Evolutionary conservation across 2,329 filamentous ascomycete genomes (phyloP), one percentile per base, ranked within the genome.

Genomic region (Gnomoniopsis smithogilvyi): DNA sequence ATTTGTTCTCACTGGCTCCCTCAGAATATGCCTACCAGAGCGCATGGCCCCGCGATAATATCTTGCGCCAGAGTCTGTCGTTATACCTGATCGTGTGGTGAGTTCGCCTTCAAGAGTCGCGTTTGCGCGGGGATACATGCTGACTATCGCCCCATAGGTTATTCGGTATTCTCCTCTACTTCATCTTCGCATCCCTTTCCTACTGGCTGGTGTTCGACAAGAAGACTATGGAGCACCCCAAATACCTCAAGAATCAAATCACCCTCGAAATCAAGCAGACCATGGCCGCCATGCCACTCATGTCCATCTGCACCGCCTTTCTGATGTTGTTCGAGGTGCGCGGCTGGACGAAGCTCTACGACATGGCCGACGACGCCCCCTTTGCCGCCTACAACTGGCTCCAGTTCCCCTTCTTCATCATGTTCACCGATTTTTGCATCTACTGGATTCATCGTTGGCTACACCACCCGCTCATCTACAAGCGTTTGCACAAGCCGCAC

Each of bases 231-330:
- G 80, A 91, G 54, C 94, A 98, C 73, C 94, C 94, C 51, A 95
- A 95, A 71, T 98, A 94, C 74, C 88, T 97, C 70, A 96, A 95
- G 78, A 94, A 96, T 76, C 94, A 97, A 74, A 88, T 97, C 64
- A 79, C 81, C 61, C 83, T 92, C 67, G 94, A 98, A 73, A 96
- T 98, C 68, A 79, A 80, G 64, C 92, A 96, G 76, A 87, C 93
- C 63, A 85, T 88, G 75, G 73, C 75, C 50, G 81, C 92, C 41
- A 87, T 97, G 78, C 93, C 93, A 21, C 72, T 86, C 71, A 96
- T 97, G 88, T 83, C 92, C 53, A 64, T 94, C 59, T 81, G 93
- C 72, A 97, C 92, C 11, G 85, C 86, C 1, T 89, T 91, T 17
- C 86, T 91, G 74, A 95, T 96, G 81, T 78, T 95, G 48, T 76